These are phyloP conservation scores for Microthlaspi erraticum DNA, from an alignment of 345 rosid species.

Conservation along the genomic window DNA sequence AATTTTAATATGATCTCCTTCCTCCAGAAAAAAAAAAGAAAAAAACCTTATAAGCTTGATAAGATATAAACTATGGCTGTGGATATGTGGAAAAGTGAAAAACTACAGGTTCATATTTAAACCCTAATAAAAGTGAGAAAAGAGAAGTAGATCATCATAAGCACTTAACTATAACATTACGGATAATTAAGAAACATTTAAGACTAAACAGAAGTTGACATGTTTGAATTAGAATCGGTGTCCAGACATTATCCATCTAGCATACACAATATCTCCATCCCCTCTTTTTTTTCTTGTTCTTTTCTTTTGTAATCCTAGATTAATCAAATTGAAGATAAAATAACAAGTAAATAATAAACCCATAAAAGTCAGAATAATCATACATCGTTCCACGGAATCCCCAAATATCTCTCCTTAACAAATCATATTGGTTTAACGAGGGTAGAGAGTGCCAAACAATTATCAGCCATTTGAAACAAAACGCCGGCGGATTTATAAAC, in stretches of 20 bases:
- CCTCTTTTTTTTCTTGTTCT: neutral
- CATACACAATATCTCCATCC: slow-evolving; percentile 9
- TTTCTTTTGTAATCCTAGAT: neutral
- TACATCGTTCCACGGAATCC: neutral
- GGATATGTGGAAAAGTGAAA: neutral
- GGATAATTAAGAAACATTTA: neutral
- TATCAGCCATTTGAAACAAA: slow-evolving; percentile 47
- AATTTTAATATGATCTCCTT: neutral
- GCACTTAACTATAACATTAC: slow-evolving; percentile 23
- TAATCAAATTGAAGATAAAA: slow-evolving; percentile 16
- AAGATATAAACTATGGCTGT: neutral
- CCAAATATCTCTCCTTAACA: neutral
- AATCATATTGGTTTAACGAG: slow-evolving; percentile 39
- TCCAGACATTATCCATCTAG: slow-evolving; percentile 25
- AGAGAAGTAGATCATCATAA: neutral
- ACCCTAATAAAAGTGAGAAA: neutral
- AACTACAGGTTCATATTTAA: slow-evolving; percentile 3
- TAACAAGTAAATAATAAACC: slow-evolving; percentile 3
- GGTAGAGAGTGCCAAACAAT: slow-evolving; percentile 46
- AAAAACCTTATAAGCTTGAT: neutral
- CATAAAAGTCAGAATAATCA: neutral
- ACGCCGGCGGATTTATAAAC: slow-evolving; percentile 38
- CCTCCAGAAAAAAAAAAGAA: neutral
- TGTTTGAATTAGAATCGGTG: slow-evolving; percentile 31
- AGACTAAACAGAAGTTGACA: slow-evolving; percentile 21